A percentile compares a stretch with the other conserved stretches of the same genome.
Evolutionary conservation across 2,329 filamentous ascomycete species (phyloP).

Genomic region (Nemania sp.): DNA sequence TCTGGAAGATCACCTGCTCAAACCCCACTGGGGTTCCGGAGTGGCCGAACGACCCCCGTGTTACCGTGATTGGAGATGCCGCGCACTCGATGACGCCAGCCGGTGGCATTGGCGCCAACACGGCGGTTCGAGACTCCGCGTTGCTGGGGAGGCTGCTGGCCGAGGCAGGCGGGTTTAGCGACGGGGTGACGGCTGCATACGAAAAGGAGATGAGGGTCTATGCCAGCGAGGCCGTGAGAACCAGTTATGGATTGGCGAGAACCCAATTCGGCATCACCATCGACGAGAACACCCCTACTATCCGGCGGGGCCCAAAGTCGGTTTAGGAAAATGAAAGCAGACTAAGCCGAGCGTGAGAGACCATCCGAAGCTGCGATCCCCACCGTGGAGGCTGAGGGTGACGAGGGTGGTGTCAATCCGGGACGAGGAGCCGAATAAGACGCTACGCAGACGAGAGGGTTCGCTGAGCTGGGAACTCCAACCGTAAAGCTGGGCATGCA

Average conservation of each 20-base stretch:
- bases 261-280: slow-evolving; percentile 49
- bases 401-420: slow-evolving; percentile 7
- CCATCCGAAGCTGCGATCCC: background rate
- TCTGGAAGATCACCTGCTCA: slow-evolving; percentile 70
- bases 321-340: background rate
- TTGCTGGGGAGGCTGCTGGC: slow-evolving; percentile 55
- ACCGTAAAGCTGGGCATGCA: background rate
- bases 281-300: slow-evolving; percentile 26
- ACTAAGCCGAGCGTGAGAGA: background rate
- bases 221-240: slow-evolving; percentile 57
- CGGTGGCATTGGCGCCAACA: slow-evolving; percentile 61
- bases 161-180: slow-evolving; percentile 58
- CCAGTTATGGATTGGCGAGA: slow-evolving; percentile 56
- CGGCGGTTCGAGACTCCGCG: slow-evolving; percentile 59
- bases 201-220: slow-evolving; percentile 67
- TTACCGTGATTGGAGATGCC: slow-evolving; percentile 63
- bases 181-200: slow-evolving; percentile 60
- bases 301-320: slow-evolving; percentile 11
- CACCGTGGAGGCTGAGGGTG: slow-evolving; percentile 2
- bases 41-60: slow-evolving; percentile 62
- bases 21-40: slow-evolving; percentile 62
- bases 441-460: background rate
- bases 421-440: slow-evolving; percentile 24
- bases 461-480: background rate
- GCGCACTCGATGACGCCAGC: slow-evolving; percentile 63